Base-by-base conservation (phyloP, 2,329 filamentous ascomycete genomes). In the Knufia petricola region DNA sequence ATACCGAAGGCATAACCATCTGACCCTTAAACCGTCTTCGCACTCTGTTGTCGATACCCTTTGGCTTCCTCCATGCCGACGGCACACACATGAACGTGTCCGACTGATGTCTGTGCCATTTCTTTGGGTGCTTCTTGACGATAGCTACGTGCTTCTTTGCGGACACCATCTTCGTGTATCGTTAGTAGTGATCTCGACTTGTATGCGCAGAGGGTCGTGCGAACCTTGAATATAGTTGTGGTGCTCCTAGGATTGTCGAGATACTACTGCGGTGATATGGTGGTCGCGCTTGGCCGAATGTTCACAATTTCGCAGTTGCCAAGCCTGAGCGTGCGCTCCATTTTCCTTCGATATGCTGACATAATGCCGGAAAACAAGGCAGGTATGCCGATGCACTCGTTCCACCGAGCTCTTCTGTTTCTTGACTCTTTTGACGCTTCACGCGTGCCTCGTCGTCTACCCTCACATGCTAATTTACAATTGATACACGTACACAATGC, bases 41-140 rank as follows among this genome's bases (percentile, higher is more conserved):
- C 70, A 98, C 90, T 67, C 86, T 79, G 79, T 89, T 94, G 78
- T 98, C 92, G 75, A 98, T 98, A 87, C 92, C 92, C 87, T 98
- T 98, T 63, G 92, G 92, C 82, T 96, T 98, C 77, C 92, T 85
- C 92, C 92, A 98, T 80, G 81, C 84, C 62, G 85, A 71, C 69
- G 79, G 83, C 63, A 96, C 83, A 70, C 92, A 84, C 78, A 83
- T 95, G 80, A 94, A 98, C 71, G 84, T 84, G 76, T 96, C 92
- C 74, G 81, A 86, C 83, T 98, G 92, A 78, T 98, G 92, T 72
- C 92, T 86, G 75, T 81, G 82, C 85, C 96, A 98, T 77, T 78
- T 81, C 81, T 89, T 87, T 69, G 85, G 88, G 81, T 88, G 88
- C 88, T 98, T 98, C 87, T 98, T 98, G 70, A 98, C 87, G 81